A percentile compares a stretch with the other conserved stretches of the same genome.
Evolutionary conservation across 1,139 yeast species (phyloP).

Genomic region (Trichomonascaceae sp.): DNA sequence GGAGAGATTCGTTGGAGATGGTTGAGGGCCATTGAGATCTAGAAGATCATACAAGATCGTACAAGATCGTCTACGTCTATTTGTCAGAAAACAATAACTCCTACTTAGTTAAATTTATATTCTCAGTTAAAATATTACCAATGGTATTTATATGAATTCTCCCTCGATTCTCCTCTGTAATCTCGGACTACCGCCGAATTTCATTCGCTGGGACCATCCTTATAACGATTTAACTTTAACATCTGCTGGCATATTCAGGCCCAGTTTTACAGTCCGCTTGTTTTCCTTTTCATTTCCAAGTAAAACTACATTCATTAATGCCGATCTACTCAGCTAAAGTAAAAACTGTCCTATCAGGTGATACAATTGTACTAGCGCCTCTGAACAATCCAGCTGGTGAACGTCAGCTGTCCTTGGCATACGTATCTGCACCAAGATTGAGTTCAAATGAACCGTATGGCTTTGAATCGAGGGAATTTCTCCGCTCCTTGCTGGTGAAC

Average conservation of each 20-base stretch:
- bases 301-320: neutral
- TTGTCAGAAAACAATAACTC: no score
- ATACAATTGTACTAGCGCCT: slow-evolving; percentile 65
- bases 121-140: no score
- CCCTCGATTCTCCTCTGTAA: neutral
- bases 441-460: slow-evolving; percentile 38
- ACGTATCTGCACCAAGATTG: slow-evolving; percentile 50
- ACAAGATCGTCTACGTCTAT: no score
- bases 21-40: no score
- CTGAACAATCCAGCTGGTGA: slow-evolving; percentile 41
- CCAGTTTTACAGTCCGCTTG: neutral
- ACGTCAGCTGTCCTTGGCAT: slow-evolving; percentile 56
- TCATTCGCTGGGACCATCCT: neutral
- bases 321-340: slow-evolving; percentile 35
- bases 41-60: no score
- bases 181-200: no score
- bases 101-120: no score
- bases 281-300: neutral
- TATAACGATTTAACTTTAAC: neutral
- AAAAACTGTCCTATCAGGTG: slow-evolving; percentile 67
- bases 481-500: slow-evolving; percentile 62
- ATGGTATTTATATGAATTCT: no score
- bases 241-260: neutral
- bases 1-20: neutral
- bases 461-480: slow-evolving; percentile 54